Percentiles rank a stretch among this genome's conserved stretches.
Conservation (phyloP, 2,329 filamentous ascomycete genomes). For the Leptographium wingfieldii region DNA sequence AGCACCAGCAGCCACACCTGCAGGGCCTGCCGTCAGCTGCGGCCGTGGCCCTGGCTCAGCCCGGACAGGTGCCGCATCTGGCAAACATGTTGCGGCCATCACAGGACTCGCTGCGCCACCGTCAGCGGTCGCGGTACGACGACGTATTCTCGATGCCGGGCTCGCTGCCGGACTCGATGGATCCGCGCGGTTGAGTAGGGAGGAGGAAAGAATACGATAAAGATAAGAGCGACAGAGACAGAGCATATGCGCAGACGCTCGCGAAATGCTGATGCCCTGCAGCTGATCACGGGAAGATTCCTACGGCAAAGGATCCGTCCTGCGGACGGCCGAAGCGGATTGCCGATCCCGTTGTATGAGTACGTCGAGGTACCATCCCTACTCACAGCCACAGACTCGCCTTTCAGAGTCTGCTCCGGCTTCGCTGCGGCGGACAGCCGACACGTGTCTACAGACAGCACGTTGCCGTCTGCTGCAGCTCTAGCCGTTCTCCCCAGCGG, state of each 20-base stretch:
- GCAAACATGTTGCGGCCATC: slow-evolving; percentile 5
- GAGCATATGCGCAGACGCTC: not conserved
- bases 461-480: too few species aligned
- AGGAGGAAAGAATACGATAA: not conserved
- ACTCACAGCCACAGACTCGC: not conserved
- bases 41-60: slow-evolving; percentile 1
- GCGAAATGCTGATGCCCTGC: not conserved
- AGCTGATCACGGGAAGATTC: not conserved
- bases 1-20: slow-evolving; percentile 10
- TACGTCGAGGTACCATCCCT: not conserved
- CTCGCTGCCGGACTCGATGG: slow-evolving; percentile 28
- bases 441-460: too few species aligned
- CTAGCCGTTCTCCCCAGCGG: not conserved
- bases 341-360: not conserved
- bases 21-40: slow-evolving; percentile 12
- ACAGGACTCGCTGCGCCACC: slow-evolving; percentile 23
- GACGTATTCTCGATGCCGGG: slow-evolving; percentile 32
- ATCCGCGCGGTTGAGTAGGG: slow-evolving; percentile 13
- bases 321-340: not conserved
- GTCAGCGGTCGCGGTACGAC: slow-evolving; percentile 22
- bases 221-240: too few species aligned
- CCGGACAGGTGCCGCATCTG: slow-evolving; percentile 2
- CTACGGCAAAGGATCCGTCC: too few species aligned
- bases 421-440: not conserved
- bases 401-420: not conserved